These are phyloP conservation scores for Terfezia boudieri DNA, from an alignment of 495 filamentous ascomycete genomes.

Conservation along the genomic window DNA sequence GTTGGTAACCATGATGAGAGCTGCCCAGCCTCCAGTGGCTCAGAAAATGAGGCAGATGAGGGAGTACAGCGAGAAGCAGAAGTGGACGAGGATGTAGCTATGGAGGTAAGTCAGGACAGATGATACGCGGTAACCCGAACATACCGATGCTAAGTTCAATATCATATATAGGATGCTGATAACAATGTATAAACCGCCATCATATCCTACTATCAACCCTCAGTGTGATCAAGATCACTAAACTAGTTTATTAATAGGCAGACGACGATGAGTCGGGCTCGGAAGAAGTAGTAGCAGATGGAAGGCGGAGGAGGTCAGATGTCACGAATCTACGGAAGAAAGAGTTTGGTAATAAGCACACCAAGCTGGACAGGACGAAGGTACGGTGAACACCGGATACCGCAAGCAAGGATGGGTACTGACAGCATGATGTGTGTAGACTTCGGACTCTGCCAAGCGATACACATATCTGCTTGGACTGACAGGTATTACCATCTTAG, in stretches of 20 bases:
- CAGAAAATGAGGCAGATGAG: conserved; percentile 1
- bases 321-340: conserved; percentile 70
- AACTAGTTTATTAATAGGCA: conserved; percentile 1
- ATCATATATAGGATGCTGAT: conserved; percentile 15
- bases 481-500: conserved; percentile 25
- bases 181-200: neutral
- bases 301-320: conserved; percentile 57
- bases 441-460: conserved; percentile 60
- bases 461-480: conserved; percentile 90
- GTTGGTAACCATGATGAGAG: neutral
- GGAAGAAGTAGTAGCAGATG: conserved; percentile 36
- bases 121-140: neutral
- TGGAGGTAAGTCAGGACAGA: conserved; percentile 12
- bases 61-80: conserved; percentile 11
- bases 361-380: conserved; percentile 71
- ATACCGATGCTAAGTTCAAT: neutral
- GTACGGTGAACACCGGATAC: conserved; percentile 25
- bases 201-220: no score
- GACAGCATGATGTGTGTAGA: neutral
- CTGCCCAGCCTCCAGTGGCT: neutral
- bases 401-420: neutral
- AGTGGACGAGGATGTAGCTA: conserved; percentile 14
- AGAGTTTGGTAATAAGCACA: conserved; percentile 86
- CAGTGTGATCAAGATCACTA: no score
- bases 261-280: conserved; percentile 14